Evolutionary conservation across 257 asterid species (phyloP), one percentile per base, ranked within the genome.

Genomic region (Coffea eugenioides): DNA sequence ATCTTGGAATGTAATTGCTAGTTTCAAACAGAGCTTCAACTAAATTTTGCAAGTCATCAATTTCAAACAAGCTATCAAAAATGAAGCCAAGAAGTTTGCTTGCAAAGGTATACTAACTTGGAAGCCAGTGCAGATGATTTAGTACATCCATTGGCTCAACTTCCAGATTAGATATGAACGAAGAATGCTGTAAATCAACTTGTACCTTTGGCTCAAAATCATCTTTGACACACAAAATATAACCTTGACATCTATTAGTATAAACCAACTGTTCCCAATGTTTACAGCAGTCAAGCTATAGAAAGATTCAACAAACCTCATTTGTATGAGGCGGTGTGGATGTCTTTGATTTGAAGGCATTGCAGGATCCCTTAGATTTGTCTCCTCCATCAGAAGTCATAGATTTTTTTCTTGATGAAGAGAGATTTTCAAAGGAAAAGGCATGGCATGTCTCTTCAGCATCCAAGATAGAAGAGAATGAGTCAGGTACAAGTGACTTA

Each of bases 361-460:
- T 59, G 46, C 73, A 56, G 80, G 75, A 75, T 49, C 81, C 82
- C 43, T n/a, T 72, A 76, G 85, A 61, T 83, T 77, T 54, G 75
- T 77, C 82, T 59, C 43, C 73, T 78, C 71, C 85, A 54, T 78
- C 79, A 57, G 83, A 84, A 71, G 80, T 62, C 56, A 41, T 75
- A 12, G 81, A 61, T 45, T 82, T 89, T 80, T 77, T 79, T 76
- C 82, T 81, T 73, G 82, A 56, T 64, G 90, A 82, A 70, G 86
- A 87, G 79, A 85, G 73, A 68, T 83, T 89, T 83, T 78, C 86
- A 69, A 89, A 72, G 12, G 97, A 86, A 84, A 93, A 92, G 62
- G 92, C 97, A 87, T 95, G 97, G 84, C 97, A 93, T n/a, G 99
- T 95, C 84, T 92, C 98, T 86, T 95, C 99, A 74, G 94, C 97